Evolutionary conservation across 768 basidiomycete genomes (phyloP), one percentile per base, ranked within the genome.

Genomic region (Macrolepiota fuliginosa): DNA sequence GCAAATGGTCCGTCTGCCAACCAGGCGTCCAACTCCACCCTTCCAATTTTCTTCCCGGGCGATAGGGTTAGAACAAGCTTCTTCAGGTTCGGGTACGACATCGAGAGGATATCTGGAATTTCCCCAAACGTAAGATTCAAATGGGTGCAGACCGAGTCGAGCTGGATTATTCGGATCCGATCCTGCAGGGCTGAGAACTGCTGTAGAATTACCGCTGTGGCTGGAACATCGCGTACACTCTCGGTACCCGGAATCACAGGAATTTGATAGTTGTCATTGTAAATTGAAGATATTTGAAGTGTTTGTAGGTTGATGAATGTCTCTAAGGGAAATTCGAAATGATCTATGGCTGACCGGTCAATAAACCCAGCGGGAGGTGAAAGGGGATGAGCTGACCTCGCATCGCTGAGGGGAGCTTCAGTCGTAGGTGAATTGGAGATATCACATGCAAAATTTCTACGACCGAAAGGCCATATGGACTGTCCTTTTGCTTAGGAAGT

Each of bases 371-470:
- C 5, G 11, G 7, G 45, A 22, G 1, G 40, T 17, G 13, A 12
- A 40, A 40, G 5, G 2, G 25, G 32, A 35, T 29, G 25, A 29
- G 17, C 27, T 35, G 32, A 58, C 57, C 57, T 58, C 17, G 47
- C 12, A 19, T 12, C 11, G 35, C 40, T 27, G 51, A 9, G 22
- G 50, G 58, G 13, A 59, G 39, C 29, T 59, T 59, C 3, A 59
- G 27, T 10, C 40, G 58, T 17, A 59, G 37, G 29, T 59, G 58
- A 25, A 59, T n/a, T 7, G 58, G 58, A 40, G 50, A 52, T 40
- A 52, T 29, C 13, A 59, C 37, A 25, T 37, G 49, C 51, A 53
- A 22, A 7, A 59, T 9, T 25, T 59, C 58, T 19, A 22, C 27
- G 17, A 59, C 15, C 37, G 39, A 15, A 7, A 7, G 25, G 27